A percentile compares a stretch with the other conserved stretches of the same genome.
Evolutionary conservation across 2,329 filamentous ascomycete genomes (phyloP).

Genomic region (Neocatenulostroma microsporum): DNA sequence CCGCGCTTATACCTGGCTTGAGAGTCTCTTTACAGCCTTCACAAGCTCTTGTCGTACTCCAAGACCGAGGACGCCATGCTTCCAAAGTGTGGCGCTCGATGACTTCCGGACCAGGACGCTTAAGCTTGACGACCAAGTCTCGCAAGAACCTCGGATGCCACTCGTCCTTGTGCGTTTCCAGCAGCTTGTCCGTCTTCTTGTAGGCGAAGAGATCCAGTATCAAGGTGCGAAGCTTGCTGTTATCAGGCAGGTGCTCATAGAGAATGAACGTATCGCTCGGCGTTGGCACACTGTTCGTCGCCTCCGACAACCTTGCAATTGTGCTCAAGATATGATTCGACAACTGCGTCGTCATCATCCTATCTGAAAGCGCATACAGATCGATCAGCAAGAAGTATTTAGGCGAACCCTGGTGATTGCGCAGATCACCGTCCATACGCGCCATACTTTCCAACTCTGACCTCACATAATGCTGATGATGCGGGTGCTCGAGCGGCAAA

Average conservation of each 20-base stretch:
- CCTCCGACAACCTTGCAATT: constrained; percentile 39
- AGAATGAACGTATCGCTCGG: constrained; percentile 43
- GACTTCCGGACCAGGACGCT: constrained; percentile 37
- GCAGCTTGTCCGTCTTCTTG: constrained; percentile 45
- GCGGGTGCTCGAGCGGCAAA: constrained; percentile 6
- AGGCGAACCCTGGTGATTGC: constrained; percentile 40
- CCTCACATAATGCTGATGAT: constrained; percentile 3
- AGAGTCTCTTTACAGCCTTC: constrained; percentile 34
- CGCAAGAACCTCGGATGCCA: constrained; percentile 44
- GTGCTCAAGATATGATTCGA: constrained; percentile 39
- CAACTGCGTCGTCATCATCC: constrained; percentile 39
- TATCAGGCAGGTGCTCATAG: constrained; percentile 37
- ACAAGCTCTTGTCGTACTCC: constrained; percentile 29
- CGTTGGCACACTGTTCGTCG: constrained; percentile 44
- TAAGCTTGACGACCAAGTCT: constrained; percentile 40
- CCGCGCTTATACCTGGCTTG: constrained; percentile 31
- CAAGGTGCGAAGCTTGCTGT: constrained; percentile 33
- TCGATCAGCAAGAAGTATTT: constrained; percentile 46
- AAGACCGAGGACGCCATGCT: constrained; percentile 33
- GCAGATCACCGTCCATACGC: constrained; percentile 29
- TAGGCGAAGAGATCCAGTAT: constrained; percentile 45
- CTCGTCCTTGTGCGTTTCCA: constrained; percentile 39
- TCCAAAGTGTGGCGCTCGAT: constrained; percentile 35
- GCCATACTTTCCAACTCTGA: constrained; percentile 7
- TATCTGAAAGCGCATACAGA: constrained; percentile 40